Base-by-base conservation (phyloP, 2,329 filamentous ascomycete genomes). In the Hymenoscyphus albidus region DNA sequence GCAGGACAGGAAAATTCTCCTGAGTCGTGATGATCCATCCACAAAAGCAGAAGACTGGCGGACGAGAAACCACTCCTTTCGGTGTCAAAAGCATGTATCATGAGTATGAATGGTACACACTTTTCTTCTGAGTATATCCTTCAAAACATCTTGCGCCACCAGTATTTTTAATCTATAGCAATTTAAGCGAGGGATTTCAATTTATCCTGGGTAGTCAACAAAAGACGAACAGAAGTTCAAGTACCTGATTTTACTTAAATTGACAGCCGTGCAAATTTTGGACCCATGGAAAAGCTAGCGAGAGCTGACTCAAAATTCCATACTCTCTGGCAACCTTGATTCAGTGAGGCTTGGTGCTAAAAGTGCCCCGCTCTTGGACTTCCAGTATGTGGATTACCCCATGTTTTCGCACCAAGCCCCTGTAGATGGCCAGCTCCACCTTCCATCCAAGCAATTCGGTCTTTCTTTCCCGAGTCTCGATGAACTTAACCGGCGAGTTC, bases 81-180 rank as follows among this genome's bases (percentile, higher is more conserved):
- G 76, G 76, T 39, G 74, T 76, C 1, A 62, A 72, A 12, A 73
- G 69, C 39, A 69, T 68, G 42, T 68, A 74, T 39, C 74, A 77
- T 58, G 72, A 74, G 27, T 77, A 76, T 62, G 65, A 72, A 58
- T 75, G 75, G 32, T 77, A 77, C 65, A 76, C 76, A 5, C 76
- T 77, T 54, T 76, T 72, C 51, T 74, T 75, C 60, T 77, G 75
- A 71, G 71, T 66, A n/a, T 77, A 72, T 69, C 76, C 76, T 12
- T 75, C 76, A 7, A 48, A 69, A 56, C 62, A 67, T 63, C 51
- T 69, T 2, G 58, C 40, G 14, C 44, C 61, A 10, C 31, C 58
- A 38, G 42, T 57, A 13, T 44, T 38, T 9, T 56, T 64, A 22
- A 67, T 59, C 40, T 22, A 62, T 38, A 61, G 32, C 3, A 68